Conservation (phyloP, 768 basidiomycete genomes). For the Ramaria sp. region DNA sequence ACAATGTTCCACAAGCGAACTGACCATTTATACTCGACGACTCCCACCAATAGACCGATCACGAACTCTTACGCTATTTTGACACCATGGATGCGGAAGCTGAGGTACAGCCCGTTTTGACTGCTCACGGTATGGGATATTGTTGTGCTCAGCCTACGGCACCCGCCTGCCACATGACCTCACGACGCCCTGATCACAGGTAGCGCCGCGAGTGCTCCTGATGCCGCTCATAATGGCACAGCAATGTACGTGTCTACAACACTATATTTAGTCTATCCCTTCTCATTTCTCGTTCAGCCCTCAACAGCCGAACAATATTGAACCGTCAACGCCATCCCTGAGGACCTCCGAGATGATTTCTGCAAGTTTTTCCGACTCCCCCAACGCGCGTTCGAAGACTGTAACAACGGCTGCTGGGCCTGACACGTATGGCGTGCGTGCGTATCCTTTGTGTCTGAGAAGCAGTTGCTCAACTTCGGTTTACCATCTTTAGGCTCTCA, state of each 20-base stretch:
- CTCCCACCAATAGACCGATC: background rate
- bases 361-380: conserved; percentile 4
- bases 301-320: background rate
- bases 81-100: too few relatives aligned
- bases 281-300: background rate
- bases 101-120: background rate
- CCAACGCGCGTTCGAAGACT: conserved; percentile 69
- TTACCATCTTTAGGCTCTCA: conserved; percentile 42
- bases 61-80: too few relatives aligned
- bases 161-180: background rate
- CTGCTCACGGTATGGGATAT: background rate
- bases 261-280: background rate
- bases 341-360: background rate
- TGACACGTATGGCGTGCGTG: conserved; percentile 77
- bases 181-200: background rate
- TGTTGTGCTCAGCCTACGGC: background rate
- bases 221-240: background rate
- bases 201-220: background rate
- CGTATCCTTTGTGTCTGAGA: conserved; percentile 17
- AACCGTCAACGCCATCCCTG: background rate
- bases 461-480: background rate
- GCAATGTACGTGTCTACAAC: background rate
- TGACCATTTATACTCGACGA: background rate
- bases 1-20: background rate
- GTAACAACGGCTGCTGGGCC: conserved; percentile 65